A percentile compares a stretch with the other conserved stretches of the same genome.
phyloP scores from a whole-genome alignment of 805 yeast genomes.

The Cyberlindnera sargentensis region DNA sequence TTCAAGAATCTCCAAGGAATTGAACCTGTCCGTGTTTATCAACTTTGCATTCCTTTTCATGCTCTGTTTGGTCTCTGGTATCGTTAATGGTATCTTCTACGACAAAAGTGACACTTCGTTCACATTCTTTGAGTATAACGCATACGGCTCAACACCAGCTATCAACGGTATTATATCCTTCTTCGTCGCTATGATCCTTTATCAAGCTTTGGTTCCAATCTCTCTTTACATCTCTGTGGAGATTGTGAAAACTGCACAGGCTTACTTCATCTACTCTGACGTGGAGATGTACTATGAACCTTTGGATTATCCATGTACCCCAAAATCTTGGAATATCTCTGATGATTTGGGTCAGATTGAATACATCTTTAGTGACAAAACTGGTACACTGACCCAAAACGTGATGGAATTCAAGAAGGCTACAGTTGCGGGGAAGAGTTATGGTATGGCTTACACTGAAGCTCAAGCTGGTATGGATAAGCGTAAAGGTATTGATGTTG shows the following conservation, averaged over 20 bases:
- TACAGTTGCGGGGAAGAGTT: constrained; percentile 62
- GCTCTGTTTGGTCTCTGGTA: constrained; percentile 61
- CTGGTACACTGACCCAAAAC: constrained; percentile 78
- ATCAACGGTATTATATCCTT: constrained; percentile 64
- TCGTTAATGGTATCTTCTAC: constrained; percentile 68
- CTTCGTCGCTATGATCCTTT: constrained; percentile 69
- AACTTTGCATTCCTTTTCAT: constrained; percentile 58
- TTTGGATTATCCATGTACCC: constrained; percentile 75
- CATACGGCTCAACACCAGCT: constrained; percentile 58
- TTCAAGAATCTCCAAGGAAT: constrained; percentile 67
- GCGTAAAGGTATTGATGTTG: constrained; percentile 68
- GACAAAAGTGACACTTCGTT: constrained; percentile 40
- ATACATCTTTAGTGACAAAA: constrained; percentile 76
- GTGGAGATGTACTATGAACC: constrained; percentile 60
- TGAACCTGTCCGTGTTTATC: constrained; percentile 61
- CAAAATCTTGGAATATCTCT: constrained; percentile 78
- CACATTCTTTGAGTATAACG: constrained; percentile 55
- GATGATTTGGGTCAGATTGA: constrained; percentile 84
- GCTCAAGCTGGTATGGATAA: constrained; percentile 73
- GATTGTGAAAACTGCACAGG: constrained; percentile 75
- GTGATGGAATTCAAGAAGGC: constrained; percentile 82
- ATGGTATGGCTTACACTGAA: constrained; percentile 78
- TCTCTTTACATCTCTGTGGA: constrained; percentile 77
- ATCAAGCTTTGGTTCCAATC: constrained; percentile 76
- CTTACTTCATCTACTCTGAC: constrained; percentile 72